Percentiles rank a stretch among this genome's conserved stretches.
Conservation (phyloP, 768 basidiomycete genomes). For the Kwoniella pini region DNA sequence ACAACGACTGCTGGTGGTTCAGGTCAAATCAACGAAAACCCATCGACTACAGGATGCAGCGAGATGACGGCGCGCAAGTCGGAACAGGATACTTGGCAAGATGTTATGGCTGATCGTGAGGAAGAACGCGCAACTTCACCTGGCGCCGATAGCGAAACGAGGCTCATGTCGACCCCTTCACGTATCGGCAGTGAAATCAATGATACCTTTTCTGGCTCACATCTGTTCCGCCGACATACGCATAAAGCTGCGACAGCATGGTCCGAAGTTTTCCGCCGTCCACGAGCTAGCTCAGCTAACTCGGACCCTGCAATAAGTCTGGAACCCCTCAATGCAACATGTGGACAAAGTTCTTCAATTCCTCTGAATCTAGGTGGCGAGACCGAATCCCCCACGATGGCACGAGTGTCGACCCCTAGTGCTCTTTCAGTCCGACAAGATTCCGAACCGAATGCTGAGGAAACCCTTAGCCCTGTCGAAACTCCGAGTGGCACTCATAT, state of each 20-base stretch:
- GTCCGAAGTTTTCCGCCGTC: constrained; percentile 4
- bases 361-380: not conserved
- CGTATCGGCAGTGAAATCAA: constrained; percentile 16
- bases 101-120: not conserved
- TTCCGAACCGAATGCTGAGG: not conserved
- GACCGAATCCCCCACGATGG: not conserved
- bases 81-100: constrained; percentile 6
- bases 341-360: not conserved
- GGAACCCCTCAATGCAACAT: not conserved
- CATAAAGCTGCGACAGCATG: constrained; percentile 5
- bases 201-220: constrained; percentile 11
- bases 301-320: constrained; percentile 5
- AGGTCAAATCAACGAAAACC: constrained; percentile 34
- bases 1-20: constrained; percentile 44
- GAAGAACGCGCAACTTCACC: constrained; percentile 8
- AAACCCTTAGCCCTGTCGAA: not conserved
- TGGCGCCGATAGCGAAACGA: constrained; percentile 11
- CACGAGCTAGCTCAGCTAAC: not conserved
- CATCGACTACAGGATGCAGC: not conserved
- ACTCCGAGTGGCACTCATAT: constrained; percentile 8
- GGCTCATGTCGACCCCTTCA: constrained; percentile 10
- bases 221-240: constrained; percentile 13
- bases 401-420: constrained; percentile 14
- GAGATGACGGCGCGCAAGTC: not conserved
- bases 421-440: constrained; percentile 11